These are phyloP conservation scores for Sporobolomyces roseus DNA, from an alignment of 768 basidiomycete species.

Conservation along the genomic window DNA sequence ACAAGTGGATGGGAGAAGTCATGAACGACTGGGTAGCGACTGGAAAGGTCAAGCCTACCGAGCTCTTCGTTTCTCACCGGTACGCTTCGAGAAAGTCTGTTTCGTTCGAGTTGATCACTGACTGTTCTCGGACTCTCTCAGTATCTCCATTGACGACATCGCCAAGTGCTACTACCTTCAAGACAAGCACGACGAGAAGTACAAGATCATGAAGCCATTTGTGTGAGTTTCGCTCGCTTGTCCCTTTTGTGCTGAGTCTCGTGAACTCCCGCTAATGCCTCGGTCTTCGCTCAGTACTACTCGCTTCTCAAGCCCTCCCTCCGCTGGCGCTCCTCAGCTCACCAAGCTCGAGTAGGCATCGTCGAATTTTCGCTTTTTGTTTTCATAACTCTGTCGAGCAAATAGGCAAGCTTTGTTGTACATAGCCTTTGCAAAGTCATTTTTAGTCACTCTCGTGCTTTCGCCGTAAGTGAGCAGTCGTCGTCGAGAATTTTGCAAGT, in stretches of 20 bases:
- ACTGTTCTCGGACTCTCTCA: conserved; percentile 54
- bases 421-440: too few relatives aligned
- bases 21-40: conserved; percentile 62
- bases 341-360: conserved; percentile 14
- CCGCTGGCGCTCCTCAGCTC: conserved; percentile 14
- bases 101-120: conserved; percentile 33
- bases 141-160: conserved; percentile 61
- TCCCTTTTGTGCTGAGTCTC: not conserved
- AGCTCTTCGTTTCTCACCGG: conserved; percentile 38
- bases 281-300: not conserved
- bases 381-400: too few relatives aligned
- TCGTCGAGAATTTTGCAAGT: too few relatives aligned
- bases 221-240: not conserved
- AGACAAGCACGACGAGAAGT: conserved; percentile 55
- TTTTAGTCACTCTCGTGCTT: too few relatives aligned
- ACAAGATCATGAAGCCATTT: conserved; percentile 35
- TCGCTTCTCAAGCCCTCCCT: conserved; percentile 13
- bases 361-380: too few relatives aligned
- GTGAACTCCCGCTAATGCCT: not conserved
- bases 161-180: conserved; percentile 63
- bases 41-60: conserved; percentile 62
- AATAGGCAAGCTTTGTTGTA: too few relatives aligned
- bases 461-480: too few relatives aligned
- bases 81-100: conserved; percentile 7
- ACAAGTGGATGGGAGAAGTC: conserved; percentile 46